Base-by-base conservation (phyloP, 78 protist species). In the Goniomonas avonlea region DNA sequence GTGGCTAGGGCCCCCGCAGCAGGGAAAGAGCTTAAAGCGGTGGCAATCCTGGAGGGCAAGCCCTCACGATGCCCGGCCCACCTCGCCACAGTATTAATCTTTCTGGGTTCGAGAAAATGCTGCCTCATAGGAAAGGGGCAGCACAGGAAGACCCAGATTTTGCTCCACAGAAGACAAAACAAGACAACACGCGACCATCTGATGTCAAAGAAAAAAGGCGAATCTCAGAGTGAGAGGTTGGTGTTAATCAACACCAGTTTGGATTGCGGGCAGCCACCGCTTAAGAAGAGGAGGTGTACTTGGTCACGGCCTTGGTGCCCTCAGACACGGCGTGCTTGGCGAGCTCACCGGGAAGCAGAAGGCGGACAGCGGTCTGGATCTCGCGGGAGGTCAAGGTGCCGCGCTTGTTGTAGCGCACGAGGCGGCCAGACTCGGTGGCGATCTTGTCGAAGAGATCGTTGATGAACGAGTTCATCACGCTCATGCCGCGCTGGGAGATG, bases 261-360 rank as follows among this genome's bases (percentile, higher is more conserved):
- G 53, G 53, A 45, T 45, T 15, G 53, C 53, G 53, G 25, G 15
- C 25, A 45, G 53, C 53, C 25, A 9, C 9, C 53, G 71, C 13
- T 63, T 37, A 63, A 39, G 71, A 63, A 15, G 71, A 63, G 34
- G 40, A 50, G 47, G 82, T 86, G 92, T 83, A 92, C 89, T 87
- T 89, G 85, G 83, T 76, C 66, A 93, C 92, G 39, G 96, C 94
- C 89, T 90, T 89, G 83, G 90, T 86, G 45, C 94, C 96, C 83
- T 91, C 92, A 63, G 90, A 80, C 80, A 91, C 90, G 39, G 96
- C 96, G 77, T 93, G 96, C 86, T 91, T 90, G 58, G 96, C 93
- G 17, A 93, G 89, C 82, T 93, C 96, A 38, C 94, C 94, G 61
- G 96, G 89, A 25, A 93, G 86, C 50, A 89, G 45, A 70, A 89